A percentile compares a stretch with the other conserved stretches of the same genome.
phyloP scores from a whole-genome alignment of 768 basidiomycete genomes.

The Kwoniella sp. region DNA sequence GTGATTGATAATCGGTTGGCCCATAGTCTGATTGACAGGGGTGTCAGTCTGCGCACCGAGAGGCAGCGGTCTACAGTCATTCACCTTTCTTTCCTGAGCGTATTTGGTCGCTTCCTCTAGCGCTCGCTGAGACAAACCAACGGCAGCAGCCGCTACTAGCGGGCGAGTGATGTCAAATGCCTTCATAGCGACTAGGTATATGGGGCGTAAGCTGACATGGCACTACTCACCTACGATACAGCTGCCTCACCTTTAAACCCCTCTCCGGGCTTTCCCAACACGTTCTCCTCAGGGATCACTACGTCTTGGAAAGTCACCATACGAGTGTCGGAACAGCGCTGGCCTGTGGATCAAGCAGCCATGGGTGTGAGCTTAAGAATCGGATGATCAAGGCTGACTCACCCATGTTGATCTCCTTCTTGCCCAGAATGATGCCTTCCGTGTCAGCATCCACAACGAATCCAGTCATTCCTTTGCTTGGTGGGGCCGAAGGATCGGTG shows the following conservation, averaged over 20 bases:
- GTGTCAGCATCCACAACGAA: constrained; percentile 51
- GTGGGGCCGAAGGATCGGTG: constrained; percentile 45
- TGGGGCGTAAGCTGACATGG: not conserved
- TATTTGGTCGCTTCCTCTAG: constrained; percentile 52
- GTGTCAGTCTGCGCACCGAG: not conserved
- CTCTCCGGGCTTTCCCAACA: constrained; percentile 49
- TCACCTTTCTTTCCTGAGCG: constrained; percentile 49
- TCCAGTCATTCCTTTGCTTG: constrained; percentile 49
- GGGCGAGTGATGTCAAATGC: constrained; percentile 53
- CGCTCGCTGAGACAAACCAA: constrained; percentile 51
- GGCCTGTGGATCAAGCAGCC: no score
- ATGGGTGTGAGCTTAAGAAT: no score
- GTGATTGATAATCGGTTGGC: constrained; percentile 51
- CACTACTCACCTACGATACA: not conserved
- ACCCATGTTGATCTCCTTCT: constrained; percentile 51
- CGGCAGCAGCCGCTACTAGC: constrained; percentile 51
- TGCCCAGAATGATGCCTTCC: constrained; percentile 42
- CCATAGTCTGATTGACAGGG: constrained; percentile 47
- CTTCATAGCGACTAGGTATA: constrained; percentile 42
- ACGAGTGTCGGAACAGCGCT: constrained; percentile 51
- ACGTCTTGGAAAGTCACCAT: constrained; percentile 52
- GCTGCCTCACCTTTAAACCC: constrained; percentile 48
- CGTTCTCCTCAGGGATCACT: constrained; percentile 45
- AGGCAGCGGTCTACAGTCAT: not conserved
- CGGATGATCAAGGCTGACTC: constrained; percentile 3